These are phyloP conservation scores for Gnaphalium uliginosum DNA, from an alignment of 129 eudicot species.

Conservation along the genomic window DNA sequence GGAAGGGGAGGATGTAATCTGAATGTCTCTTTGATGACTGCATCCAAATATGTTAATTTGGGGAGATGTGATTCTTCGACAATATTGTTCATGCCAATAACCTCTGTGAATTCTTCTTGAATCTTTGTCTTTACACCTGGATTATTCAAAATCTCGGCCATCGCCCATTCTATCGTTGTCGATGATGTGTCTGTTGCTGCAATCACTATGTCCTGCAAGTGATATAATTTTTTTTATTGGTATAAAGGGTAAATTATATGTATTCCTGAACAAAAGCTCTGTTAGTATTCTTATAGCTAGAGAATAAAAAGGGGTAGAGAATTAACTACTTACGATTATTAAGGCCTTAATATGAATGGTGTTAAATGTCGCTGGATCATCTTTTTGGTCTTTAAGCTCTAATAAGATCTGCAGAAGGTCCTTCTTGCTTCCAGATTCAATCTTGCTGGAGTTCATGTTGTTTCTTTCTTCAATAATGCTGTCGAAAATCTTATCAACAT, in stretches of 20 bases:
- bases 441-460: neutral
- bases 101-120: conserved; percentile 32
- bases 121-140: conserved; percentile 15
- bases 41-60: conserved; percentile 40
- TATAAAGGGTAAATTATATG: too few species aligned
- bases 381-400: conserved; percentile 31
- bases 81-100: conserved; percentile 28
- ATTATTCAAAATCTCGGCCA: conserved; percentile 45
- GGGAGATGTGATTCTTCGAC: conserved; percentile 39
- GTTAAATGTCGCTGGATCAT: neutral
- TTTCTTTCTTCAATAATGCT: neutral
- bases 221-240: too few species aligned
- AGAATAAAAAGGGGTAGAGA: neutral
- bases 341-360: conserved; percentile 32
- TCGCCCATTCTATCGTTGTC: conserved; percentile 34
- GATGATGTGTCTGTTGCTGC: conserved; percentile 44
- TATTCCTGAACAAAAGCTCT: too few species aligned
- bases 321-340: conserved; percentile 25
- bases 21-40: conserved; percentile 42
- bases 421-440: conserved; percentile 8
- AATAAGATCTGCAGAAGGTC: conserved; percentile 38
- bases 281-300: too few species aligned
- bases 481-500: neutral
- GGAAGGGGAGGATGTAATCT: conserved; percentile 44
- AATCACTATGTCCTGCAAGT: conserved; percentile 32